A percentile compares a stretch with the other conserved stretches of the same genome.
Conservation (phyloP, 1,284 basidiomycete species). For the Melanopsichium pennsylvanicum region DNA sequence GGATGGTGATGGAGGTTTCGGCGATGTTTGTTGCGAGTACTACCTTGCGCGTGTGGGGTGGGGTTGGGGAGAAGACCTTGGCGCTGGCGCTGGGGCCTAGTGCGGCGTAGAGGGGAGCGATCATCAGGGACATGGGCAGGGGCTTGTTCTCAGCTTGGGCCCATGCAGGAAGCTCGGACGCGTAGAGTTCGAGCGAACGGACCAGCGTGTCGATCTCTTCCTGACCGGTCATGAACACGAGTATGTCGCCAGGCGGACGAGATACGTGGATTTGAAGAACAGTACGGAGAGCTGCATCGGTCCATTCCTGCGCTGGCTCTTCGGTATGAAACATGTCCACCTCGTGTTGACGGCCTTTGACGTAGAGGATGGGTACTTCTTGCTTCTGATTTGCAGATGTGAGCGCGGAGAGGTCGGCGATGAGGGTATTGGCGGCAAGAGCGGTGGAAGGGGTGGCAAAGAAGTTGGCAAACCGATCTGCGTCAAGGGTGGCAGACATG, state of each 20-base stretch:
- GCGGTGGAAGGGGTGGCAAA: constrained; percentile 70
- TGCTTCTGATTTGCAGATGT: constrained; percentile 14
- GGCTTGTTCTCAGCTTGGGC: constrained; percentile 34
- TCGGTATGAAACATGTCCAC: constrained; percentile 74
- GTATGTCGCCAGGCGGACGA: constrained; percentile 82
- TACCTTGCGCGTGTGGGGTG: constrained; percentile 80
- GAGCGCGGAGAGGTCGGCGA: neutral
- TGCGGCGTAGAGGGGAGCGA: constrained; percentile 63
- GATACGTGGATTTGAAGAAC: constrained; percentile 89
- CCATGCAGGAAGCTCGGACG: constrained; percentile 51
- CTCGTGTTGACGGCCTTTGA: constrained; percentile 91
- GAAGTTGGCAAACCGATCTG: constrained; percentile 88
- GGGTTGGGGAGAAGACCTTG: constrained; percentile 68
- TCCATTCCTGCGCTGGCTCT: constrained; percentile 80
- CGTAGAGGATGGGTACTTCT: constrained; percentile 80
- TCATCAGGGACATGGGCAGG: constrained; percentile 41
- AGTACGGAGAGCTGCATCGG: constrained; percentile 86
- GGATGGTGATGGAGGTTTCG: constrained; percentile 98
- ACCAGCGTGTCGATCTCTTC: constrained; percentile 92
- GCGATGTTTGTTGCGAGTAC: constrained; percentile 75
- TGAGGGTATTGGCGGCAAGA: constrained; percentile 3
- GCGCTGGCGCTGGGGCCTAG: constrained; percentile 54
- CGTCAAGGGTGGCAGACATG: constrained; percentile 97
- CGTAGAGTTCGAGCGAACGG: constrained; percentile 46
- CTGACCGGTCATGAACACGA: constrained; percentile 95